Base-by-base conservation (phyloP, 495 filamentous ascomycete species). In the Penicillium goetzii region DNA sequence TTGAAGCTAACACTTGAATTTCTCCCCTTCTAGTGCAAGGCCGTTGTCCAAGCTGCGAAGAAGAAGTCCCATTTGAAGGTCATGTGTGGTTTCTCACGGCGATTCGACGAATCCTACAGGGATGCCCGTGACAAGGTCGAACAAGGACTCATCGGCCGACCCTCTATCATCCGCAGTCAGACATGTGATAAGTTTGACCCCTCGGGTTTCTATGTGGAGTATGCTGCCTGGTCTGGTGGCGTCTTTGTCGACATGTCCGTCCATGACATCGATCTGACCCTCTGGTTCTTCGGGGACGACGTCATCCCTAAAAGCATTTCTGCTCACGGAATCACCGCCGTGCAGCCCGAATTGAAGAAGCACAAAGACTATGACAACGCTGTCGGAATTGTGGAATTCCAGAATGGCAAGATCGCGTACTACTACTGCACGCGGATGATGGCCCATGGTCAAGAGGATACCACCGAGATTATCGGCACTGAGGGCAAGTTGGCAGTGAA, bases 401-500 rank as follows among this genome's bases (percentile, higher is more conserved):
- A 80, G 59, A 81, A 79, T 43, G 86, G 84, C 17, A 79, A 81
- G 65, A 81, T 89, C 40, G 86, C 85, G 7, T 87, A 88, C 62
- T 83, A 87, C 61, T 89, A 86, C 71, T 76, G 74, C 21, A 79
- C 73, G 9, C 76, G 86, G 17, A 89, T 88, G 85, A 89, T 89
- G 84, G 82, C 85, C 0, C 79, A 82, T 2, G 87, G 87, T 1
- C 87, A 89, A 73, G 80, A 87, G 63, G 87, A 89, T 64, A 81
- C 78, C 60, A 87, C 86, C 0, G 87, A 89, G 74, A 79, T 89
- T 55, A 84, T 89, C 59, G 86, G 86, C 8, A 89, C 86, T 0
- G 74, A 81, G 56, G 86, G 86, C 5, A 88, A 87, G 68, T 53
- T 88, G 36, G 77, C 76, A 0, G 76, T 88, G 32, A 87, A 87